A percentile compares a stretch with the other conserved stretches of the same genome.
phyloP scores from a whole-genome alignment of 805 yeast genomes.

The Maudiozyma bulderi region DNA sequence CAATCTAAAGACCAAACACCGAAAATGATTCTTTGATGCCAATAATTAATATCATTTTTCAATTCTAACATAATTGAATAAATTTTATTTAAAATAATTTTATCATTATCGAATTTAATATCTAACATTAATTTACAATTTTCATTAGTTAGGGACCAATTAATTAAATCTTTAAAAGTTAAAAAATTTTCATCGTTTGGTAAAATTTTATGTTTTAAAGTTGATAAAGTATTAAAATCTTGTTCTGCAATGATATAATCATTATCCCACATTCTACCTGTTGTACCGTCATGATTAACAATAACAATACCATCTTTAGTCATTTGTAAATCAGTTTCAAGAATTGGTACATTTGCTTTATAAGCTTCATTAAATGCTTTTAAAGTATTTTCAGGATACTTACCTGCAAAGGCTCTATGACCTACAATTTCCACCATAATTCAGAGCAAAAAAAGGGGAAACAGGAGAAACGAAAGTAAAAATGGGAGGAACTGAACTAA shows the following conservation, averaged over 20 bases:
- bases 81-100: constrained; percentile 34
- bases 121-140: constrained; percentile 39
- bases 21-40: constrained; percentile 39
- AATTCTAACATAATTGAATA: constrained; percentile 30
- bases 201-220: constrained; percentile 28
- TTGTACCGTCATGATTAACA: constrained; percentile 43
- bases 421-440: constrained; percentile 19
- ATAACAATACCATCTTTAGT: constrained; percentile 45
- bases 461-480: too few species aligned
- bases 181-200: constrained; percentile 31
- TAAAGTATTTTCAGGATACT: constrained; percentile 39
- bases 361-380: constrained; percentile 39
- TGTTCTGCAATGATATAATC: constrained; percentile 32
- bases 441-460: neutral
- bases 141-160: constrained; percentile 32
- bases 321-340: constrained; percentile 50
- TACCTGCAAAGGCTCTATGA: constrained; percentile 28
- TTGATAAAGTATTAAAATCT: constrained; percentile 28
- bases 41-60: constrained; percentile 32
- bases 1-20: constrained; percentile 47
- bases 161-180: constrained; percentile 33
- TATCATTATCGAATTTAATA: constrained; percentile 39
- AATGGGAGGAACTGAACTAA: too few species aligned
- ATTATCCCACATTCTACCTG: constrained; percentile 40
- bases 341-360: constrained; percentile 36